phyloP scores from a whole-genome alignment of 495 filamentous ascomycete genomes.

The Filosporella fistucella region DNA sequence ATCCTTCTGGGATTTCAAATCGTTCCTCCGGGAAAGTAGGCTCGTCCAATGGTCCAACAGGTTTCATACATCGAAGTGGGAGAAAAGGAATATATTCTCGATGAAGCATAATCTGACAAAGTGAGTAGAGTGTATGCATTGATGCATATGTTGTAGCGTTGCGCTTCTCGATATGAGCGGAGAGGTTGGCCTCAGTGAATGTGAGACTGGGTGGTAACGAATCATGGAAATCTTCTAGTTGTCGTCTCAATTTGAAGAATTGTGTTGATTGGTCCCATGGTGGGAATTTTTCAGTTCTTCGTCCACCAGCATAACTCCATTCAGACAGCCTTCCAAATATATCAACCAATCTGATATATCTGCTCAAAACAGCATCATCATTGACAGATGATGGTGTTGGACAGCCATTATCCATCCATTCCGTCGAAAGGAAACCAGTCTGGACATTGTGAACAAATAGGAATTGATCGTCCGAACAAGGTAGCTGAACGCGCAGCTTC shows the following conservation, averaged over 20 bases:
- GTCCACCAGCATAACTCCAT: slow-evolving; percentile 70
- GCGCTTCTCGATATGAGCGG: slow-evolving; percentile 72
- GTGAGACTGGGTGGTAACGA: slow-evolving; percentile 65
- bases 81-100: slow-evolving; percentile 81
- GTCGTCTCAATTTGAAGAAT: slow-evolving; percentile 54
- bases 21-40: slow-evolving; percentile 58
- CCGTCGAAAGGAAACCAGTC: slow-evolving; percentile 41
- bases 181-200: slow-evolving; percentile 71
- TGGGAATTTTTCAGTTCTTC: slow-evolving; percentile 46
- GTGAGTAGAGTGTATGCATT: slow-evolving; percentile 71
- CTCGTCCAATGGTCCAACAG: slow-evolving; percentile 68
- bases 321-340: slow-evolving; percentile 75
- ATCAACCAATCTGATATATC: slow-evolving; percentile 72
- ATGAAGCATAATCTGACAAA: slow-evolving; percentile 76
- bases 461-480: slow-evolving; percentile 63
- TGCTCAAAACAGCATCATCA: slow-evolving; percentile 67
- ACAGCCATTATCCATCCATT: slow-evolving; percentile 8
- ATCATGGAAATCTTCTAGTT: slow-evolving; percentile 62
- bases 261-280: slow-evolving; percentile 62
- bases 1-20: slow-evolving; percentile 45
- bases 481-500: slow-evolving; percentile 64
- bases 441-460: slow-evolving; percentile 63
- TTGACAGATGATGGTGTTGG: slow-evolving; percentile 37
- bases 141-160: slow-evolving; percentile 71
- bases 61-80: slow-evolving; percentile 62